Conservation (phyloP, 2,329 filamentous ascomycete species). For the Capronia americana region DNA sequence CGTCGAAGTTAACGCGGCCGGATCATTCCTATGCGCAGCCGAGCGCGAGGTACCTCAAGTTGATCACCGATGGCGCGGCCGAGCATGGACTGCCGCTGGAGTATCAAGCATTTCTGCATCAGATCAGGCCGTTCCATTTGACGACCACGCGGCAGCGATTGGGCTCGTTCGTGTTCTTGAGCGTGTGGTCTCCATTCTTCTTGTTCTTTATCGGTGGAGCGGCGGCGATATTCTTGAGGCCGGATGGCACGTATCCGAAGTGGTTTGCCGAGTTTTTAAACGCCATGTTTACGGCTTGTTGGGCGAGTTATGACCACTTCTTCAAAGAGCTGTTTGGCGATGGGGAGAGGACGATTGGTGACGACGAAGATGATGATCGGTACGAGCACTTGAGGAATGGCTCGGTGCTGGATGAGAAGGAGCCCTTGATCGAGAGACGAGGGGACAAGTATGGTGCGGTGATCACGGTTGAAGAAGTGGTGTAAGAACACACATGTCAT, state of each 20-base stretch:
- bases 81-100: slow-evolving; percentile 81
- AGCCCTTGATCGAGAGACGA: slow-evolving; percentile 26
- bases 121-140: slow-evolving; percentile 71
- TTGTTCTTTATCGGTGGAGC: slow-evolving; percentile 57
- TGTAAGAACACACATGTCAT: slow-evolving; percentile 16
- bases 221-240: slow-evolving; percentile 61
- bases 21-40: slow-evolving; percentile 76
- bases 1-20: slow-evolving; percentile 60
- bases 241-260: slow-evolving; percentile 69
- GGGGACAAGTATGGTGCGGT: slow-evolving; percentile 28
- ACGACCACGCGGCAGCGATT: slow-evolving; percentile 71
- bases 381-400: neutral
- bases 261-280: slow-evolving; percentile 67
- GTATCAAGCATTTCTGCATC: slow-evolving; percentile 75
- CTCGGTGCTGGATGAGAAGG: slow-evolving; percentile 31
- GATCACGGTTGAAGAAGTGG: slow-evolving; percentile 22
- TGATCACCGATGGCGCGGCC: slow-evolving; percentile 77
- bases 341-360: slow-evolving; percentile 70
- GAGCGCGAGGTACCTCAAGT: slow-evolving; percentile 79
- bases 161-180: slow-evolving; percentile 68
- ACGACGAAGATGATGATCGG: slow-evolving; percentile 21
- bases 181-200: slow-evolving; percentile 65
- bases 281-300: slow-evolving; percentile 63
- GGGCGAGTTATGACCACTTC: slow-evolving; percentile 68
- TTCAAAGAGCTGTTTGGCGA: slow-evolving; percentile 79